These are phyloP conservation scores for Eucalyptus shirleyi DNA, from an alignment of 345 rosid species.

Conservation along the genomic window DNA sequence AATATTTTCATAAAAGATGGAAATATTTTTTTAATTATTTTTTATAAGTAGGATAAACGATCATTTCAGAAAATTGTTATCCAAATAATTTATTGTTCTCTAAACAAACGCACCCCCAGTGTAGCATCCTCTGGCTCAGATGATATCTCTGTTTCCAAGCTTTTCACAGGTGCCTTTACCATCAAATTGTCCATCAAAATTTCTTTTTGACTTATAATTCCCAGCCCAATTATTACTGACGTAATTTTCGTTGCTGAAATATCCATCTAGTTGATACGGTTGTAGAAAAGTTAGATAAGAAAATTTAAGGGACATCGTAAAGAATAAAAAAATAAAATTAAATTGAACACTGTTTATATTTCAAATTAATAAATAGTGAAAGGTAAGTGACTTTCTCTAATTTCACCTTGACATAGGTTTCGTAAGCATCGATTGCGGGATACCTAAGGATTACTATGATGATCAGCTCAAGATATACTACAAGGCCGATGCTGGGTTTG, in stretches of 20 bases:
- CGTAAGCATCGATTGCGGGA: slow-evolving; percentile 13
- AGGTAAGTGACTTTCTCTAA: not conserved
- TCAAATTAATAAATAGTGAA: not conserved
- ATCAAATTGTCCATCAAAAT: not conserved
- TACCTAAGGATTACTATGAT: not conserved
- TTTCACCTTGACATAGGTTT: not conserved
- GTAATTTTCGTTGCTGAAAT: not conserved
- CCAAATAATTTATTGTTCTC: too few species aligned
- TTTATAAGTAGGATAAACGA: too few species aligned
- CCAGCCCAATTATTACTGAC: not conserved
- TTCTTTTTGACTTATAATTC: not conserved
- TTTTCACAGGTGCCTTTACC: not conserved
- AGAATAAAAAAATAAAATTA: not conserved
- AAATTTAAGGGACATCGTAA: not conserved
- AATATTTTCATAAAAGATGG: too few species aligned
- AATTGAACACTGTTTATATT: too few species aligned
- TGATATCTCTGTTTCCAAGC: not conserved
- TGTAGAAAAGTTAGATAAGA: not conserved
- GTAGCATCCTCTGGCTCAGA: too few species aligned
- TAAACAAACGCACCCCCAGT: too few species aligned
- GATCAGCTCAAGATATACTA: not conserved
- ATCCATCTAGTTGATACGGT: not conserved
- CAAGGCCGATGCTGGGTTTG: not conserved
- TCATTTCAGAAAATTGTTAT: too few species aligned
- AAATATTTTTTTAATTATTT: too few species aligned